Base-by-base conservation (phyloP, 257 asterid species). In the Przewalskia tangutica region DNA sequence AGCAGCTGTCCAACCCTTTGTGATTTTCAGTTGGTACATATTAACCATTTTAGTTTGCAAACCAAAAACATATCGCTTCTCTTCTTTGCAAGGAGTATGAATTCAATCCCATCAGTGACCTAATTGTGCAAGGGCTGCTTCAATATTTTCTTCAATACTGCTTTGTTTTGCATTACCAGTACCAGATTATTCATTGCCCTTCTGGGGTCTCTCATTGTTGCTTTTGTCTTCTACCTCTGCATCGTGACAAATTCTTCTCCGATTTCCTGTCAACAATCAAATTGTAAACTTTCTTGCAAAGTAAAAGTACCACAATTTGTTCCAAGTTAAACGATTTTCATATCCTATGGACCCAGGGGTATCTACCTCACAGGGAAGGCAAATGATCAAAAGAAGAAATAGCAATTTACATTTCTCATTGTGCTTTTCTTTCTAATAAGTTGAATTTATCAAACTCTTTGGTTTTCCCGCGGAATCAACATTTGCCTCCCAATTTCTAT, bases 181-280 rank as follows among this genome's bases (percentile, higher is more conserved):
- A 84, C 81, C 84, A 83, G 87, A 48, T n/a, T 86, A 23, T 59
- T 78, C 84, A 60, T 77, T 79, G 9, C 81, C 84, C 51, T 82
- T 84, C 40, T 87, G 84, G 77, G 87, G 56, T 79, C 76, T 77
- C 40, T 62, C 82, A 0, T 66, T 77, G 7, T 85, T 80, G 16
- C 82, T 85, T 71, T 87, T 80, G 23, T 40, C 90, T 64, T 82
- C 89, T 4, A 12, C 88, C 40, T 83, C 91, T 56, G 82, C 70
- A 84, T 92, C n/a, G n/a, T n/a, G n/a, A 95, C 98, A 80, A 95
- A 93, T 78, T 95, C 99, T 84, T 92, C 99, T 68, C 99, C 98
- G 2, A 95, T 93, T 84, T 93, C 99, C 98, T 93, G 91, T 58
- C 73, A 65, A 71, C 53, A 64, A 81, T 79, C 77, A 67, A 16